Percentiles rank a stretch among this genome's conserved stretches.
Evolutionary conservation across 768 basidiomycete genomes (phyloP).

Genomic region (Suillus sp.): DNA sequence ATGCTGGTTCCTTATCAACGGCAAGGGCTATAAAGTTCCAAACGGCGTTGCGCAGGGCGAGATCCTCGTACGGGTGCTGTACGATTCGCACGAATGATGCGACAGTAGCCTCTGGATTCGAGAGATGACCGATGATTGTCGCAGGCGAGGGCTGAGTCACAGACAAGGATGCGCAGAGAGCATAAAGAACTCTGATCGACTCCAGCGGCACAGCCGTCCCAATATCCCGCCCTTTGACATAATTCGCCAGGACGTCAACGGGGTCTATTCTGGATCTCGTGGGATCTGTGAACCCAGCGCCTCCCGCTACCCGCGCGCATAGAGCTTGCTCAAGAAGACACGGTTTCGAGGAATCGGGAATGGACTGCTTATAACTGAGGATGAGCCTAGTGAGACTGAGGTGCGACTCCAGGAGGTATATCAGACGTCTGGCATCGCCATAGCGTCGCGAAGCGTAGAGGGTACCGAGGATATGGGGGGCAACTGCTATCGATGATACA

Average conservation of each 20-base stretch:
- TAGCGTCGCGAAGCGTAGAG: constrained; percentile 65
- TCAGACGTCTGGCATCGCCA: constrained; percentile 68
- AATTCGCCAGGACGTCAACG: constrained; percentile 71
- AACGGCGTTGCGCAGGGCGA: constrained; percentile 66
- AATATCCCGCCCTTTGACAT: constrained; percentile 65
- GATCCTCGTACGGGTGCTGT: constrained; percentile 79
- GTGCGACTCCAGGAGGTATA: constrained; percentile 68
- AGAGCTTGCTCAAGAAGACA: constrained; percentile 78
- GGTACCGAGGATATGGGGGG: constrained; percentile 56
- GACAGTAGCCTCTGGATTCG: constrained; percentile 73
- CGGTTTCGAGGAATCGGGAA: constrained; percentile 43
- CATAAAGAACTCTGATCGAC: constrained; percentile 54
- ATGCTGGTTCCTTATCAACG: constrained; percentile 84
- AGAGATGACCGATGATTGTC: constrained; percentile 76
- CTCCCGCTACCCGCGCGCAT: constrained; percentile 60
- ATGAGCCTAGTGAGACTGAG: constrained; percentile 63
- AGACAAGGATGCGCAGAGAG: constrained; percentile 58
- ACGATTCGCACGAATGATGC: constrained; percentile 68
- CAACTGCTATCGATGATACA: constrained; percentile 66
- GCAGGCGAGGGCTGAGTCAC: constrained; percentile 60
- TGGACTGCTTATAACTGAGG: constrained; percentile 63
- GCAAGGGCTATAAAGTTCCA: constrained; percentile 86
- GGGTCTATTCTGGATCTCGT: constrained; percentile 60
- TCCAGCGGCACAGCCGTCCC: constrained; percentile 64
- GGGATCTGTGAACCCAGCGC: constrained; percentile 45